Evolutionary conservation across 78 protist species (phyloP).

Genomic region (Cavenderia fasciculata): DNA sequence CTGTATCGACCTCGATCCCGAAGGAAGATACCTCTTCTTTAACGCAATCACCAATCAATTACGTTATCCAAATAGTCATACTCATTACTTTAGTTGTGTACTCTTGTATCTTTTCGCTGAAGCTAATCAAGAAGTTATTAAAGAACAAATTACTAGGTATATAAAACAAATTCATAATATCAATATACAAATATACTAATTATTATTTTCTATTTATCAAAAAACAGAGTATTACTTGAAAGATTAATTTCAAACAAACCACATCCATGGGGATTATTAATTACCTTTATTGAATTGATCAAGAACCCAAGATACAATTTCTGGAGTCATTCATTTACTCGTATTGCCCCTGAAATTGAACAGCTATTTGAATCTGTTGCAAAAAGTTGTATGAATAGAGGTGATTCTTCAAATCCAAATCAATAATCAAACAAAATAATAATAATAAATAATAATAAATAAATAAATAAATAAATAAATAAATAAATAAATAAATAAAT

Average conservation of each 20-base stretch:
- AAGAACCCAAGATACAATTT: constrained; percentile 94
- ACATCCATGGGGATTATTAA: constrained; percentile 99
- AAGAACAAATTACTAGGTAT: constrained; percentile 96
- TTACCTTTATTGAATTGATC: constrained; percentile 97
- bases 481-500: no score
- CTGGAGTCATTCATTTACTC: constrained; percentile 90
- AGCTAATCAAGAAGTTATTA: constrained; percentile 77
- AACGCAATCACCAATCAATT: constrained; percentile 98
- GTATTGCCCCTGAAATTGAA: constrained; percentile 94
- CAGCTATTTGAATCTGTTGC: constrained; percentile 94
- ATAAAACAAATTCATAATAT: no score
- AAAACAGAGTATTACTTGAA: constrained; percentile 98
- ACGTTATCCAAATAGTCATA: constrained; percentile 97
- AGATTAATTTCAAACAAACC: constrained; percentile 96
- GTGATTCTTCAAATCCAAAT: no score
- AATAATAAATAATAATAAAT: no score
- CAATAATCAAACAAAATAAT: no score
- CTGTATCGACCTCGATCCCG: constrained; percentile 89
- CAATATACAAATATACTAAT: background rate
- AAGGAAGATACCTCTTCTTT: constrained; percentile 94
- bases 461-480: no score
- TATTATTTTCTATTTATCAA: constrained; percentile 4
- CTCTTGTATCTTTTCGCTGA: constrained; percentile 93
- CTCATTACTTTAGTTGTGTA: constrained; percentile 97
- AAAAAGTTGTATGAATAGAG: constrained; percentile 79